Evolutionary conservation across 169 alveolate species (phyloP).

Genomic region (Plasmodium gonderi): DNA sequence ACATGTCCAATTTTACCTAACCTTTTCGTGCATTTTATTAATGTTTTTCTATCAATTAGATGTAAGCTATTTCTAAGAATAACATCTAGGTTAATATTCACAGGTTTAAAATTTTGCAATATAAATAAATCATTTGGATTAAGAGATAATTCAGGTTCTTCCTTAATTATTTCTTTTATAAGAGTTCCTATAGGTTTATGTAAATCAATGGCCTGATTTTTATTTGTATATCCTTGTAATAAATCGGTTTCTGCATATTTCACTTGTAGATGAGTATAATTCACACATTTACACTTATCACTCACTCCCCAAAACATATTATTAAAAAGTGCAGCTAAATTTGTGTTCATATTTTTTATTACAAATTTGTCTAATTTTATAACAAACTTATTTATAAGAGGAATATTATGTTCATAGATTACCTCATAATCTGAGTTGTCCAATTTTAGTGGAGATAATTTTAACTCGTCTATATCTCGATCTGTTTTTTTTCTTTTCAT

Average conservation of each 20-base stretch:
- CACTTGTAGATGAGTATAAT: slow-evolving; percentile 47
- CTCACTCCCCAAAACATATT: slow-evolving; percentile 38
- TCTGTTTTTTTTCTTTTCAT: neutral
- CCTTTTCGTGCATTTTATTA: slow-evolving; percentile 8
- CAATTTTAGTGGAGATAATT: neutral
- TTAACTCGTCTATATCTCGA: neutral
- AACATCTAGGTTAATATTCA: slow-evolving; percentile 35
- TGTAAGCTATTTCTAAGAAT: slow-evolving; percentile 43
- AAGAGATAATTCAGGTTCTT: neutral
- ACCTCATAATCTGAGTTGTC: neutral
- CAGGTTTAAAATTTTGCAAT: neutral
- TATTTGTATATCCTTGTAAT: neutral
- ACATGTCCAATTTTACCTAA: neutral
- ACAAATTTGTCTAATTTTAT: slow-evolving; percentile 43
- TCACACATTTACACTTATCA: slow-evolving; percentile 24
- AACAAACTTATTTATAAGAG: slow-evolving; percentile 7
- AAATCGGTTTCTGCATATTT: neutral
- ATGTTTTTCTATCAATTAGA: slow-evolving; percentile 7
- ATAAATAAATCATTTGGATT: neutral
- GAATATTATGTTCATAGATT: neutral
- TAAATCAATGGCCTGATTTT: slow-evolving; percentile 5
- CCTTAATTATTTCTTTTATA: neutral
- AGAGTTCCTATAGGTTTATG: slow-evolving; percentile 57
- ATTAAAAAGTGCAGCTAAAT: slow-evolving; percentile 50
- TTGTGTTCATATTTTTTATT: slow-evolving; percentile 9